Evolutionary conservation across 345 rosid genomes (phyloP).

Genomic region (Clarkia xantiana): DNA sequence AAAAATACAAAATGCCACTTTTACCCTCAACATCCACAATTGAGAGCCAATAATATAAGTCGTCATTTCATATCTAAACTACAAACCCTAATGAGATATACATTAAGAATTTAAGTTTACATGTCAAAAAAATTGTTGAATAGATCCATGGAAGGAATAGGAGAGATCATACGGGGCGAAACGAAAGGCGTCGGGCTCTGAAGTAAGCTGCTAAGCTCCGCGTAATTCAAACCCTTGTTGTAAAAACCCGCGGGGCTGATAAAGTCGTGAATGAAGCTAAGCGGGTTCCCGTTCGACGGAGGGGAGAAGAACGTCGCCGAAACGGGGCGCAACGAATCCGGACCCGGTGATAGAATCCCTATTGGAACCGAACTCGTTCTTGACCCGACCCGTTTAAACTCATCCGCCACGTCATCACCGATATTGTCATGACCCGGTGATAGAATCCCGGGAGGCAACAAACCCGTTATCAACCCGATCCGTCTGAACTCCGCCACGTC

Average conservation of each 20-base stretch:
- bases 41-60: too few species aligned
- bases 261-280: constrained; percentile 43
- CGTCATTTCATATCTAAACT: too few species aligned
- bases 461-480: too few species aligned
- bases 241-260: constrained; percentile 27
- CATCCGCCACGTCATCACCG: constrained; percentile 18
- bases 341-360: constrained; percentile 71
- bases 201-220: constrained; percentile 35
- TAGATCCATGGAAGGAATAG: constrained; percentile 38
- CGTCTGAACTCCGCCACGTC: too few species aligned
- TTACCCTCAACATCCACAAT: background rate
- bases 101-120: constrained; percentile 13
- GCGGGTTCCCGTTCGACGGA: constrained; percentile 28
- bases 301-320: constrained; percentile 57
- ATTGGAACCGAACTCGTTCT: constrained; percentile 26
- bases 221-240: constrained; percentile 26
- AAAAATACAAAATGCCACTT: constrained; percentile 1
- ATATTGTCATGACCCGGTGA: background rate
- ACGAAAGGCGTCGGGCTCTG: constrained; percentile 41
- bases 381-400: constrained; percentile 18
- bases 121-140: constrained; percentile 59
- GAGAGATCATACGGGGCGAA: constrained; percentile 27
- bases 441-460: too few species aligned
- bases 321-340: constrained; percentile 46
- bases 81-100: background rate